A percentile compares a stretch with the other conserved stretches of the same genome.
These are phyloP conservation scores for Cryptococcus sp. DNA, from an alignment of 1,284 basidiomycete species.

Conservation along the genomic window DNA sequence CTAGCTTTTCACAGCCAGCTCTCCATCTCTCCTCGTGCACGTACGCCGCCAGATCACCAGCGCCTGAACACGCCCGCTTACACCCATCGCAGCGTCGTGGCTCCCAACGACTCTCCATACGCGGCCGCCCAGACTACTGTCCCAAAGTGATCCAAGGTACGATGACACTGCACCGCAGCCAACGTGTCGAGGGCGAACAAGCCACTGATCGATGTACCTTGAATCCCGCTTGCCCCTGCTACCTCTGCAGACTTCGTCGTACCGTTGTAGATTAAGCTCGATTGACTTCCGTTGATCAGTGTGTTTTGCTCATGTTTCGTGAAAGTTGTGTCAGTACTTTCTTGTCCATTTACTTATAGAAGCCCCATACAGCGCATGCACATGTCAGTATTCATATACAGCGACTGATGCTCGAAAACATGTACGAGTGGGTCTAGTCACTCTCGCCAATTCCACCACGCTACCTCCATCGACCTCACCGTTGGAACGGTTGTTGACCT, in stretches of 20 bases:
- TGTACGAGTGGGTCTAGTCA: not conserved
- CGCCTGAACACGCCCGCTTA: no score
- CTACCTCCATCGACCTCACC: slow-evolving; percentile 3
- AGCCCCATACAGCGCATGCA: not conserved
- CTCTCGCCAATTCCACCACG: not conserved
- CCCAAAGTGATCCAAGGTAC: slow-evolving; percentile 3
- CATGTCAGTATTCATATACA: not conserved
- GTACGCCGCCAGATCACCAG: not conserved
- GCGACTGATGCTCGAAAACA: not conserved
- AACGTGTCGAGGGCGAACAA: no score
- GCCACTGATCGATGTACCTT: no score
- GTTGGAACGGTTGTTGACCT: slow-evolving; percentile 3
- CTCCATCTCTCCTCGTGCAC: not conserved
- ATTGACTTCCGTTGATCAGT: not conserved
- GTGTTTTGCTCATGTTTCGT: not conserved
- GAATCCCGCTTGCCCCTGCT: slow-evolving; percentile 1
- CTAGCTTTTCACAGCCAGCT: not conserved
- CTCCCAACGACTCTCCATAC: slow-evolving; percentile 25
- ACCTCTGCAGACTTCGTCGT: slow-evolving; percentile 11
- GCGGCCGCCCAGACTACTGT: slow-evolving; percentile 12
- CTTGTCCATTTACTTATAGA: not conserved
- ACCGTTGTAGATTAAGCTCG: not conserved
- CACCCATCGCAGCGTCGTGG: slow-evolving; percentile 5
- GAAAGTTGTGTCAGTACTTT: not conserved
- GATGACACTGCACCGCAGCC: no score